These are phyloP conservation scores for Arctium lappa DNA, from an alignment of 129 eudicot genomes.

Conservation along the genomic window DNA sequence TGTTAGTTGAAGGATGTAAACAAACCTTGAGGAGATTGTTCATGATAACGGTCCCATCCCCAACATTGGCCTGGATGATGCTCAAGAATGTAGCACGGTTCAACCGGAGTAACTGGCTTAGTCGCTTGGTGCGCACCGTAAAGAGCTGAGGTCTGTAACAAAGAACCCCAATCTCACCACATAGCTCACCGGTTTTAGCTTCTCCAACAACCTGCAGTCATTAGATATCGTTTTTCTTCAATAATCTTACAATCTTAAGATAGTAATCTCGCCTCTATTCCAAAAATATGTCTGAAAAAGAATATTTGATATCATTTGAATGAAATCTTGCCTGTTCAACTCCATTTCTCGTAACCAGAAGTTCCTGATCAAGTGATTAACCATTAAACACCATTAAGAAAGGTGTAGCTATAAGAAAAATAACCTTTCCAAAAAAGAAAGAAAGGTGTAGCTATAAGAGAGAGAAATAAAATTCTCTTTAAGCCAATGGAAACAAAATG, in stretches of 20 bases:
- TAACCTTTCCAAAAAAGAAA: not conserved
- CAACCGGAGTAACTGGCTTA: conserved; percentile 72
- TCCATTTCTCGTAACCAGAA: conserved; percentile 60
- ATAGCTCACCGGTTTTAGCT: conserved; percentile 68
- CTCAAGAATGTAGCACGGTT: conserved; percentile 73
- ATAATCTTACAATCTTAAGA: not conserved
- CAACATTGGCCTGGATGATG: conserved; percentile 90
- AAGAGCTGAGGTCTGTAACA: conserved; percentile 92
- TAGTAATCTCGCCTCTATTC: not conserved
- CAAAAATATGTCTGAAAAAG: not conserved
- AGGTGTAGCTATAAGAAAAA: not conserved
- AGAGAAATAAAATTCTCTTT: not conserved
- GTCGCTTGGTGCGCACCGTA: conserved; percentile 78
- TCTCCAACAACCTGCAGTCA: conserved; percentile 68
- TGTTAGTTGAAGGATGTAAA: not conserved
- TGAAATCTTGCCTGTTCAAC: conserved; percentile 62
- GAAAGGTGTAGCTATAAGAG: not conserved
- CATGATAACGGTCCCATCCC: conserved; percentile 92
- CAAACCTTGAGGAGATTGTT: conserved; percentile 81
- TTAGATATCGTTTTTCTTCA: not conserved
- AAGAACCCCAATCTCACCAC: conserved; percentile 95
- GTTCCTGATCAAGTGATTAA: conserved; percentile 52
- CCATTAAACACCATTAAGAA: conserved; percentile 2
- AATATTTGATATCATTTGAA: not conserved
- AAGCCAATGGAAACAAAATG: not conserved